Conservation (phyloP, 345 rosid genomes). For the Limnanthes douglasii region DNA sequence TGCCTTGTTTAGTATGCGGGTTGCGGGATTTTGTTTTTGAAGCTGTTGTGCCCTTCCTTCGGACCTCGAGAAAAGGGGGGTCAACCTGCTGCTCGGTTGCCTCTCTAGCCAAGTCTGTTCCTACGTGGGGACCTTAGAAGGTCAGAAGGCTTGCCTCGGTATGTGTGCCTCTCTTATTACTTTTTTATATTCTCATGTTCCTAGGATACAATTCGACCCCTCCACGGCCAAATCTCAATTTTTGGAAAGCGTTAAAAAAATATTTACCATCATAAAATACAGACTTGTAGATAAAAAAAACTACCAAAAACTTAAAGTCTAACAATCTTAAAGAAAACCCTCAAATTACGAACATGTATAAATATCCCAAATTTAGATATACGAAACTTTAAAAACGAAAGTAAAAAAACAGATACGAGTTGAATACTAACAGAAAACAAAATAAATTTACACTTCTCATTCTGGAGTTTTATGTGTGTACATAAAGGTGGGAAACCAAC, state of each 20-base stretch:
- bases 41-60: too few species aligned
- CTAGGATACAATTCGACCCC: conserved; percentile 7
- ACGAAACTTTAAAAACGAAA: conserved; percentile 2
- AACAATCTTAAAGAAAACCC: conserved; percentile 6
- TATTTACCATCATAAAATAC: conserved; percentile 10
- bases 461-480: not conserved
- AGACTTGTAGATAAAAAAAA: conserved; percentile 13
- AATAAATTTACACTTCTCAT: not conserved
- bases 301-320: conserved; percentile 2
- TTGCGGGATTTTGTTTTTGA: too few species aligned
- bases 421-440: not conserved
- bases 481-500: conserved; percentile 5
- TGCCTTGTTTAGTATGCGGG: too few species aligned
- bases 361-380: conserved; percentile 9
- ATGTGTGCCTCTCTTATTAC: conserved; percentile 7
- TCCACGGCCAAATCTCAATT: conserved; percentile 2
- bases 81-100: too few species aligned
- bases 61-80: too few species aligned
- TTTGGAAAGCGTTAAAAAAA: not conserved
- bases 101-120: too few species aligned
- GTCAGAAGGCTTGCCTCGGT: too few species aligned
- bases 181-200: conserved; percentile 7
- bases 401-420: conserved; percentile 2
- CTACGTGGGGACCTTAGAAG: too few species aligned
- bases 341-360: conserved; percentile 4